phyloP scores from a whole-genome alignment of 148 eudicot species.

The Chenopodium album region DNA sequence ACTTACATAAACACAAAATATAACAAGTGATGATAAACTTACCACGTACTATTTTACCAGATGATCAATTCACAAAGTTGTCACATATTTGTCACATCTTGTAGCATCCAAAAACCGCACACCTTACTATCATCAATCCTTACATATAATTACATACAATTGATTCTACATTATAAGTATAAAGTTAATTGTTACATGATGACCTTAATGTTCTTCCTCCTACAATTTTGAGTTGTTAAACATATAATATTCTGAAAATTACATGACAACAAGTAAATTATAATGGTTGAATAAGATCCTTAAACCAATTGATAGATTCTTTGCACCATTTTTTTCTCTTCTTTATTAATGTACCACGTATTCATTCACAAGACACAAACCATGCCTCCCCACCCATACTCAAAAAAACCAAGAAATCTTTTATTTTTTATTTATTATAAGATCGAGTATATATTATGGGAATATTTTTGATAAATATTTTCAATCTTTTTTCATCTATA shows the following conservation, averaged over 20 bases:
- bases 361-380: not conserved
- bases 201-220: not conserved
- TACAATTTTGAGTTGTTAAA: conserved; percentile 11
- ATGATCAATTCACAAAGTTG: too few species aligned
- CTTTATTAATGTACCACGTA: not conserved
- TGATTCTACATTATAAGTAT: too few species aligned
- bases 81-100: too few species aligned
- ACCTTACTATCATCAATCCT: too few species aligned
- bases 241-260: conserved; percentile 13
- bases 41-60: too few species aligned
- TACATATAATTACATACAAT: too few species aligned
- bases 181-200: not conserved
- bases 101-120: too few species aligned
- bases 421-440: not conserved
- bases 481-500: not conserved
- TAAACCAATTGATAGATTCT: conserved; percentile 27
- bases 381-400: not conserved
- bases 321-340: conserved; percentile 20
- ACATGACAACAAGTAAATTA: conserved; percentile 29
- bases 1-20: too few species aligned
- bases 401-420: not conserved
- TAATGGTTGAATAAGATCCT: conserved; percentile 22
- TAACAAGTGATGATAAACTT: too few species aligned
- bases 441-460: too few species aligned
- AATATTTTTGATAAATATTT: not conserved